A percentile compares a stretch with the other conserved stretches of the same genome.
Conservation (phyloP, 108 stramenopile genomes). For the Cyclotella choctawhatcheeana region DNA sequence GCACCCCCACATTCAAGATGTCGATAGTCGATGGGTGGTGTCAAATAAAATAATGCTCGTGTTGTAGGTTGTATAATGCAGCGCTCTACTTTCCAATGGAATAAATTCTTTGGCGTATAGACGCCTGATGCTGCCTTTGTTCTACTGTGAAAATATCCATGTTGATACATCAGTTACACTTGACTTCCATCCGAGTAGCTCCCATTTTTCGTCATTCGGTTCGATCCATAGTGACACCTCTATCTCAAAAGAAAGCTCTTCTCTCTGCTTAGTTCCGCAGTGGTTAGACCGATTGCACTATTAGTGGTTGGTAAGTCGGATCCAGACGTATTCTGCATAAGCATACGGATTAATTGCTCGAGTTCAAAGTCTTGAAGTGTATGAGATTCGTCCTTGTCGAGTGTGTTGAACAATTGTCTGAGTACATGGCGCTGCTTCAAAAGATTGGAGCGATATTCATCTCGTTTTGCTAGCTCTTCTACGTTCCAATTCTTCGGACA, state of each 20-base stretch:
- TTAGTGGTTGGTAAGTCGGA: not conserved
- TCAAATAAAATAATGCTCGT: too few species aligned
- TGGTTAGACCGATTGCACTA: conserved; percentile 9
- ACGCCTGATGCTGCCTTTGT: too few species aligned
- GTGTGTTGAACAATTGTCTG: conserved; percentile 18
- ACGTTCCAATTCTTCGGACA: conserved; percentile 21
- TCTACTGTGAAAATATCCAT: too few species aligned
- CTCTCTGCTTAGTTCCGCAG: conserved; percentile 30
- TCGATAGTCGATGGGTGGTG: too few species aligned
- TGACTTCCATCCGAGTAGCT: not conserved
- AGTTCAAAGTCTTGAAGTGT: conserved; percentile 29
- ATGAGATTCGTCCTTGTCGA: conserved; percentile 28
- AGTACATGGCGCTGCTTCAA: conserved; percentile 29
- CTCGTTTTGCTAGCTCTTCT: conserved; percentile 22
- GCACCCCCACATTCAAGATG: too few species aligned
- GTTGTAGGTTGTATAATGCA: too few species aligned
- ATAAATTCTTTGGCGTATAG: too few species aligned
- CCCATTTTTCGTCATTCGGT: not conserved
- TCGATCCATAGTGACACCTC: conserved; percentile 11
- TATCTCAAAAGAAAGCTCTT: conserved; percentile 24
- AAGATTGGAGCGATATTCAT: conserved; percentile 4
- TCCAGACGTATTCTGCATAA: conserved; percentile 13
- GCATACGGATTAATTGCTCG: conserved; percentile 8
- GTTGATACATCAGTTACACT: not conserved
- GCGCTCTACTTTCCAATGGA: too few species aligned